A percentile compares a stretch with the other conserved stretches of the same genome.
Evolutionary conservation across 495 filamentous ascomycete species (phyloP).

Genomic region (Aspergillus asperescens): DNA sequence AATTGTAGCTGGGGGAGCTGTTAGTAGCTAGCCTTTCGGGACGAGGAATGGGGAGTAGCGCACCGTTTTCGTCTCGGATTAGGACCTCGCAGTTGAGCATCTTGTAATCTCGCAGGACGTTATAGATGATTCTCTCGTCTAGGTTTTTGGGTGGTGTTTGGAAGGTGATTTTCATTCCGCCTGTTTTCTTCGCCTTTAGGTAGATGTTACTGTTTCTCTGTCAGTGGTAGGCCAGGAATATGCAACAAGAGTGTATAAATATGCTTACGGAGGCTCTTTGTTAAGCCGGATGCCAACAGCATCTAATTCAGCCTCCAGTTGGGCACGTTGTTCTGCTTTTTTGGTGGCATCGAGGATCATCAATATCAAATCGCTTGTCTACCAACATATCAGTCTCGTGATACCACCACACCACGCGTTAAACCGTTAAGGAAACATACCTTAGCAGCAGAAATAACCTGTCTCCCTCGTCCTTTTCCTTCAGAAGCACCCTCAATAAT

Average conservation of each 20-base stretch:
- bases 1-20: conserved; percentile 62
- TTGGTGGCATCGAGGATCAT: conserved; percentile 99
- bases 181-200: conserved; percentile 94
- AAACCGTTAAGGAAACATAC: conserved; percentile 23
- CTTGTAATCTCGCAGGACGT: conserved; percentile 97
- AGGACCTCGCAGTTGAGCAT: conserved; percentile 97
- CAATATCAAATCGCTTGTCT: conserved; percentile 94
- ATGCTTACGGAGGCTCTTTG: conserved; percentile 74
- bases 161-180: conserved; percentile 98
- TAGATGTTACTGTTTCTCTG: conserved; percentile 76
- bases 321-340: conserved; percentile 83
- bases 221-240: conserved; percentile 10
- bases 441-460: conserved; percentile 98
- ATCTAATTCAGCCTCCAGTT: conserved; percentile 90
- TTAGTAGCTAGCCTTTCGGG: conserved; percentile 11
- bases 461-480: conserved; percentile 91
- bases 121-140: conserved; percentile 96
- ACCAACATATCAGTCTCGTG: not conserved
- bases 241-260: not conserved
- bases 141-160: conserved; percentile 79
- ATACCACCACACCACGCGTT: not conserved
- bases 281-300: conserved; percentile 95
- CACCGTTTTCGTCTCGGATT: conserved; percentile 86
- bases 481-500: conserved; percentile 98
- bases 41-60: not conserved